These are phyloP conservation scores for Boletus tomentosulus DNA, from an alignment of 768 basidiomycete genomes.

Conservation along the genomic window DNA sequence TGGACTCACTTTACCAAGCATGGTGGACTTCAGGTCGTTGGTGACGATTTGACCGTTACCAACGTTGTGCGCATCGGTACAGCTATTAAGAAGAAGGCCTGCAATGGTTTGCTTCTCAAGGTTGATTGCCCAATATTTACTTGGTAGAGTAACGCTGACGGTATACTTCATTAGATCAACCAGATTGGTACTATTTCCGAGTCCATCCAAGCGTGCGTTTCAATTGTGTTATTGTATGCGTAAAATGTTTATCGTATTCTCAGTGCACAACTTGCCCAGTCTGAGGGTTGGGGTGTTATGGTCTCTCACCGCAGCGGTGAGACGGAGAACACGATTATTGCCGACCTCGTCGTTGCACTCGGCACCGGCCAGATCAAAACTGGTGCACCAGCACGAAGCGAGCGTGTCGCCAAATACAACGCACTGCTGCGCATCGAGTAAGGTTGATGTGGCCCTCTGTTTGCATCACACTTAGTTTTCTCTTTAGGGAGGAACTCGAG, in stretches of 20 bases:
- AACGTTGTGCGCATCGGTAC: slow-evolving; percentile 97
- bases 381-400: slow-evolving; percentile 91
- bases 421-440: slow-evolving; percentile 86
- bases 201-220: slow-evolving; percentile 92
- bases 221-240: not conserved
- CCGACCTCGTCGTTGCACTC: slow-evolving; percentile 92
- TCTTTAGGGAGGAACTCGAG: slow-evolving; percentile 66
- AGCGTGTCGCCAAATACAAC: slow-evolving; percentile 97
- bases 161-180: slow-evolving; percentile 59
- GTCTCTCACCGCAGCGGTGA: slow-evolving; percentile 98
- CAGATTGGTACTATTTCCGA: slow-evolving; percentile 99
- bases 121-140: slow-evolving; percentile 23
- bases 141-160: not conserved
- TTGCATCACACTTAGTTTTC: not conserved
- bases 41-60: slow-evolving; percentile 97
- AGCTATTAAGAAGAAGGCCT: slow-evolving; percentile 99
- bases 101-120: slow-evolving; percentile 98
- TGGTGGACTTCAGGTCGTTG: slow-evolving; percentile 84
- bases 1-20: slow-evolving; percentile 88
- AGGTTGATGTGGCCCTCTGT: slow-evolving; percentile 25
- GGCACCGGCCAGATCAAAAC: slow-evolving; percentile 97
- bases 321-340: slow-evolving; percentile 96
- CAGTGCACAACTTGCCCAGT: slow-evolving; percentile 93
- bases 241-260: slow-evolving; percentile 3
- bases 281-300: slow-evolving; percentile 99